A percentile compares a stretch with the other conserved stretches of the same genome.
Evolutionary conservation across 805 yeast genomes (phyloP).

Genomic region (Teunomyces pallodes): DNA sequence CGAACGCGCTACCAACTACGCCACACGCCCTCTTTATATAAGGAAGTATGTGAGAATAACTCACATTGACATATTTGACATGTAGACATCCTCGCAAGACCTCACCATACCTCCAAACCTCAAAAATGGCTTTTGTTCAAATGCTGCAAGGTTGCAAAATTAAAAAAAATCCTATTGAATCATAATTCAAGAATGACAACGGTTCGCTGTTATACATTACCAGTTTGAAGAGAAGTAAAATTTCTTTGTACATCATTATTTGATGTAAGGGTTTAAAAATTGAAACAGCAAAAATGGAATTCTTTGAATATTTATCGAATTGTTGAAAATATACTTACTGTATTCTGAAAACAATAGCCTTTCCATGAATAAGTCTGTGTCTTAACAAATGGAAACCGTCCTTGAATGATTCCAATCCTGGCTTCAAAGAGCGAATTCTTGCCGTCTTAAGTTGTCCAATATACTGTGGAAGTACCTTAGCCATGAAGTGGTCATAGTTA

Average conservation of each 20-base stretch:
- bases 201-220: too few species aligned
- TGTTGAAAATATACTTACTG: background rate
- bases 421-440: conserved; percentile 6
- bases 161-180: background rate
- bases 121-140: background rate
- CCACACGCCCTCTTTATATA: conserved; percentile 51
- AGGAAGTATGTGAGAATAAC: conserved; percentile 41
- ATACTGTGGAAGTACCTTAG: conserved; percentile 4
- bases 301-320: background rate
- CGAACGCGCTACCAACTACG: conserved; percentile 83
- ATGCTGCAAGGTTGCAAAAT: background rate
- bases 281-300: background rate
- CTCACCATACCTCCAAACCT: background rate
- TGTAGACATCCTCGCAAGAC: too few species aligned
- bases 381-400: conserved; percentile 37
- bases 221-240: too few species aligned
- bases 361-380: conserved; percentile 39
- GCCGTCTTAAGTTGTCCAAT: conserved; percentile 7
- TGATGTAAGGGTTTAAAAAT: conserved; percentile 29
- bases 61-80: conserved; percentile 29
- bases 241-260: too few species aligned
- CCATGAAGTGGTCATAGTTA: conserved; percentile 10
- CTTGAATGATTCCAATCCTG: conserved; percentile 16
- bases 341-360: conserved; percentile 40
- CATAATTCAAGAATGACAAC: too few species aligned